These are phyloP conservation scores for Bimuria novae-zelandiae DNA, from an alignment of 2,329 filamentous ascomycete species.

Conservation along the genomic window DNA sequence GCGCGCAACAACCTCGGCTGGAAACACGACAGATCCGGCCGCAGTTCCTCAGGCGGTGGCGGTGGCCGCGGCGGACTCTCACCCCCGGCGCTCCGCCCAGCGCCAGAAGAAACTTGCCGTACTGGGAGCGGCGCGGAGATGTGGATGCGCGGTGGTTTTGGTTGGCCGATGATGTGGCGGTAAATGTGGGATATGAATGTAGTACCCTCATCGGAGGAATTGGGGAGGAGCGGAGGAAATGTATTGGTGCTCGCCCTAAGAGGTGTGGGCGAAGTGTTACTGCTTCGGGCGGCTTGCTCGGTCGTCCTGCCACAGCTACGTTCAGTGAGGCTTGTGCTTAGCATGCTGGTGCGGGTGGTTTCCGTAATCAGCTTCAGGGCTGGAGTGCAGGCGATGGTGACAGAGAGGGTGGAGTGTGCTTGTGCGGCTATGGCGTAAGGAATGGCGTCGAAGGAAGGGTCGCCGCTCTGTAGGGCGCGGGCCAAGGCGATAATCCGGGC, in stretches of 20 bases:
- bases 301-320: constrained; percentile 28
- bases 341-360: constrained; percentile 10
- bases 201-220: not conserved
- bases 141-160: not conserved
- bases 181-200: not conserved
- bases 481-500: constrained; percentile 26
- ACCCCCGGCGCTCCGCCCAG: not conserved
- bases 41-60: constrained; percentile 10
- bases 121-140: not conserved
- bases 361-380: constrained; percentile 26
- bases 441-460: constrained; percentile 25
- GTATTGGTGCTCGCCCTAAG: too few species aligned
- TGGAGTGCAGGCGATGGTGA: constrained; percentile 28
- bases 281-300: too few species aligned
- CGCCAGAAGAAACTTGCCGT: too few species aligned
- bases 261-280: too few species aligned
- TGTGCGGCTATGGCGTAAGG: constrained; percentile 31
- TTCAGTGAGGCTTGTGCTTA: constrained; percentile 15
- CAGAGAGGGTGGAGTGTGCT: constrained; percentile 26
- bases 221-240: too few species aligned
- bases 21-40: constrained; percentile 8
- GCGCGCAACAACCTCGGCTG: not conserved
- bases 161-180: not conserved
- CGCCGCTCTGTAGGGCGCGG: constrained; percentile 13
- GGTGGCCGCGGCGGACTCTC: constrained; percentile 2